A percentile compares a stretch with the other conserved stretches of the same genome.
These are phyloP conservation scores for Magnusiomyces paraingens DNA, from an alignment of 1,139 yeast genomes.

Conservation along the genomic window DNA sequence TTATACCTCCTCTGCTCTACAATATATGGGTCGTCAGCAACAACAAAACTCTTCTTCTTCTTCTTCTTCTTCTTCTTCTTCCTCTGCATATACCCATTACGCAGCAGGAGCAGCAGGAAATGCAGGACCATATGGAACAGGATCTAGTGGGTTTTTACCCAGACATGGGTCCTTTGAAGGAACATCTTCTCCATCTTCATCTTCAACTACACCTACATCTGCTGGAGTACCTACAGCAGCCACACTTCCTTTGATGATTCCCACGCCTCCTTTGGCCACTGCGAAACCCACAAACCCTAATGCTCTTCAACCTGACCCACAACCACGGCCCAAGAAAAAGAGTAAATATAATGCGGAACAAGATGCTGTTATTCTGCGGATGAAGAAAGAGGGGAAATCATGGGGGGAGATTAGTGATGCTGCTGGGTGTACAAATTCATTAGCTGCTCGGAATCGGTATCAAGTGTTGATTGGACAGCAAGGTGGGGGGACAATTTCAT, in stretches of 20 bases:
- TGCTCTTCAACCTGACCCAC: slow-evolving; percentile 35
- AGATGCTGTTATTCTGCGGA: slow-evolving; percentile 54
- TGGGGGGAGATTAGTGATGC: slow-evolving; percentile 74
- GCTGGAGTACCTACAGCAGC: slow-evolving; percentile 11
- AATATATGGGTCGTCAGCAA: too few relatives aligned
- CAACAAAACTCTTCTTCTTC: too few relatives aligned
- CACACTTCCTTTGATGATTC: slow-evolving; percentile 27
- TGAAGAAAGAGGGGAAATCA: slow-evolving; percentile 57
- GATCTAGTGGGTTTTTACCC: not conserved
- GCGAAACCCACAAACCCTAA: slow-evolving; percentile 33
- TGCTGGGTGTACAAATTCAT: slow-evolving; percentile 57
- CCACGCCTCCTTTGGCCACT: slow-evolving; percentile 33
- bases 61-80: too few relatives aligned
- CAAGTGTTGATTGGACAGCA: slow-evolving; percentile 81
- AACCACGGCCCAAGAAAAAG: slow-evolving; percentile 50
- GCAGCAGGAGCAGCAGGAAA: too few relatives aligned
- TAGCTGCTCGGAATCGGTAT: slow-evolving; percentile 72
- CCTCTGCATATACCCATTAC: too few relatives aligned
- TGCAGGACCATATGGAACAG: not conserved
- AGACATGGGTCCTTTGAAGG: slow-evolving; percentile 8
- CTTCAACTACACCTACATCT: slow-evolving; percentile 12
- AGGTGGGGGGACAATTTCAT: slow-evolving; percentile 63
- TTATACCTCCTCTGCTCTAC: too few relatives aligned
- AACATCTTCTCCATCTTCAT: slow-evolving; percentile 5
- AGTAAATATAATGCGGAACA: slow-evolving; percentile 65